phyloP scores from a whole-genome alignment of 345 rosid species.

The Rhodomyrtus tomentosa region DNA sequence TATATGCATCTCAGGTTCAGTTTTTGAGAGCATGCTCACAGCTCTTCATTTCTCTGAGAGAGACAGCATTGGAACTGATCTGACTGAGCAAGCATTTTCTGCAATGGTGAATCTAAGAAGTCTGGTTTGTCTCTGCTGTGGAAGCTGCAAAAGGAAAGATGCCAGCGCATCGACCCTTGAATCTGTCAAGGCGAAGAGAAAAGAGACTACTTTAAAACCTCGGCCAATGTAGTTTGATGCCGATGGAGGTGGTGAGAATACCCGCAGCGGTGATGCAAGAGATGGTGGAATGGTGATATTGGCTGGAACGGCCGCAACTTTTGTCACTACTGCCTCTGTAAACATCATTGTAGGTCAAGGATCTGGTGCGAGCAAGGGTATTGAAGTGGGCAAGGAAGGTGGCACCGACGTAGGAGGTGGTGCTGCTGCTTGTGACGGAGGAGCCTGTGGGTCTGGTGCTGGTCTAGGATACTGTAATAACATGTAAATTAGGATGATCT shows the following conservation, averaged over 20 bases:
- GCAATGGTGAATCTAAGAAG: neutral
- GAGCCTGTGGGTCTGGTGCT: neutral
- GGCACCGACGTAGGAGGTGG: neutral
- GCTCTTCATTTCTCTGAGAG: neutral
- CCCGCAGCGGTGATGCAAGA: neutral
- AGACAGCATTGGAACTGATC: neutral
- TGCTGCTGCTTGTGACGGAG: neutral
- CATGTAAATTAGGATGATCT: neutral
- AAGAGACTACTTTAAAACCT: neutral
- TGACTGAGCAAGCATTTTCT: neutral
- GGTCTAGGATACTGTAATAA: neutral
- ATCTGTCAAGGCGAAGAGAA: neutral
- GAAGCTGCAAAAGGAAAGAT: neutral
- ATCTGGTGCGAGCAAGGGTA: neutral
- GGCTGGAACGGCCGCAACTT: neutral
- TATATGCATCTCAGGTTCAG: no score
- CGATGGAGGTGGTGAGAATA: neutral
- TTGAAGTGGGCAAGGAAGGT: neutral
- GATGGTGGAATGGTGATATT: neutral
- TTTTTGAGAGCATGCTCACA: no score
- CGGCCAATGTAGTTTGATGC: neutral
- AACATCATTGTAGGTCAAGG: neutral
- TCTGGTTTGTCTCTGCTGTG: neutral
- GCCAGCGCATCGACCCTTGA: neutral
- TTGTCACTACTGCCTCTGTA: neutral